A percentile compares a stretch with the other conserved stretches of the same genome.
phyloP scores from a whole-genome alignment of 257 asterid genomes.

The Solanum etuberosum region DNA sequence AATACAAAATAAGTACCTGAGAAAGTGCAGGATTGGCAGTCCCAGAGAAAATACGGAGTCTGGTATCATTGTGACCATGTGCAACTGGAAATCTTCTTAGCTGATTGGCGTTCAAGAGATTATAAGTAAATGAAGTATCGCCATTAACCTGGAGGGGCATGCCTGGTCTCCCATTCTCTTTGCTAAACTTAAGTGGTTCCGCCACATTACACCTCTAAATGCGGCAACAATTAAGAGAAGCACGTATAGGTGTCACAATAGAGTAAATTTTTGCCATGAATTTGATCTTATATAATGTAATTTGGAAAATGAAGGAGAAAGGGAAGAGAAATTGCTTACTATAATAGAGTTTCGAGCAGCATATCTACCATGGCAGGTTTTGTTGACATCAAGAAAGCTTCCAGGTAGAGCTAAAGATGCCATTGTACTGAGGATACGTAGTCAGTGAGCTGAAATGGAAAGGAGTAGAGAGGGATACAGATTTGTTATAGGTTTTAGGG shows the following conservation, averaged over 20 bases:
- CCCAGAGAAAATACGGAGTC: conserved; percentile 81
- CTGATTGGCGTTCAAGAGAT: conserved; percentile 36
- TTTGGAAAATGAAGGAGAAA: background rate
- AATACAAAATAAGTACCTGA: conserved; percentile 29
- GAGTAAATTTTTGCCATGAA: background rate
- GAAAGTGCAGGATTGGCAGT: conserved; percentile 81
- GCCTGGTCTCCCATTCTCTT: conserved; percentile 38
- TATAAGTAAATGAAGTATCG: conserved; percentile 32
- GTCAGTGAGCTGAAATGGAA: background rate
- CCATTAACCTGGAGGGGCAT: conserved; percentile 16
- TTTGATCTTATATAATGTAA: background rate
- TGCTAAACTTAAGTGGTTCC: conserved; percentile 49
- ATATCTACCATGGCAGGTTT: background rate
- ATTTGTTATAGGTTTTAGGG: background rate
- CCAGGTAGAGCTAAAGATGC: background rate
- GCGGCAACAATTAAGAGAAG: background rate
- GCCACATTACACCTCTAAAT: conserved; percentile 52
- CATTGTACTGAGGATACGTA: background rate
- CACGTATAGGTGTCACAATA: background rate
- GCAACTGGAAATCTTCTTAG: conserved; percentile 16
- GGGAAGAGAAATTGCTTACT: background rate
- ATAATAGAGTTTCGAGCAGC: background rate
- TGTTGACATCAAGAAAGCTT: background rate
- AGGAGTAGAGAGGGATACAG: background rate
- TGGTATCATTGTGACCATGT: conserved; percentile 33